phyloP scores from a whole-genome alignment of 805 yeast species.

The Kluyveromyces aestuarii region DNA sequence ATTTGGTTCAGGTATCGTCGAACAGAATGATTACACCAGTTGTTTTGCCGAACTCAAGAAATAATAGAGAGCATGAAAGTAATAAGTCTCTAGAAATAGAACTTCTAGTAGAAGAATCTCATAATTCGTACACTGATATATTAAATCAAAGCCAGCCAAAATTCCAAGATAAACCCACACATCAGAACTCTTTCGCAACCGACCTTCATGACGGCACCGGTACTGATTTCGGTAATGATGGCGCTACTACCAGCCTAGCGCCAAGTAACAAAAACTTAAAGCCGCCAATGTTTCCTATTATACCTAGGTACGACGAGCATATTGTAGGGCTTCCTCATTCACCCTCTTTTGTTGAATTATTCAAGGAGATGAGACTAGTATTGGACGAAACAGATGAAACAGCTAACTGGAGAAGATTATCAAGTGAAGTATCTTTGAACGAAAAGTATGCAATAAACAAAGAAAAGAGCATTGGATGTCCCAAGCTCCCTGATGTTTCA shows the following conservation, averaged over 20 bases:
- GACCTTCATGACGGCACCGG: not conserved
- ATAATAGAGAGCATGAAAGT: not conserved
- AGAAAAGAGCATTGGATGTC: not conserved
- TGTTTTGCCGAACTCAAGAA: not conserved
- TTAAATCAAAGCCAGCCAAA: not conserved
- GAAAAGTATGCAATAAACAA: slow-evolving; percentile 2
- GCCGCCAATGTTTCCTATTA: slow-evolving; percentile 12
- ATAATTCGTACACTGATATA: not conserved
- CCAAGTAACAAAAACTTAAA: not conserved
- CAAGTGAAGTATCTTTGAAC: slow-evolving; percentile 14
- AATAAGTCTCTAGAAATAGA: not conserved
- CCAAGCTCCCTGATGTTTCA: not conserved
- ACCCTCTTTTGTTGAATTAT: slow-evolving; percentile 24
- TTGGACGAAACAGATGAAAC: slow-evolving; percentile 25
- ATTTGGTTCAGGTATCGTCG: slow-evolving; percentile 7
- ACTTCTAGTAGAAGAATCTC: not conserved
- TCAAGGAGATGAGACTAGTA: slow-evolving; percentile 24
- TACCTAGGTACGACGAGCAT: slow-evolving; percentile 6
- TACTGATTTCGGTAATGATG: too few relatives aligned
- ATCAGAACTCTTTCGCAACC: not conserved
- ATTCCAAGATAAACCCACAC: not conserved
- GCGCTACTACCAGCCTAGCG: not conserved
- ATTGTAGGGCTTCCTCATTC: slow-evolving; percentile 16
- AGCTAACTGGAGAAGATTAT: slow-evolving; percentile 25
- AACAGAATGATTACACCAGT: not conserved